Base-by-base conservation (phyloP, 257 asterid genomes). In the Solanum arcanum region DNA sequence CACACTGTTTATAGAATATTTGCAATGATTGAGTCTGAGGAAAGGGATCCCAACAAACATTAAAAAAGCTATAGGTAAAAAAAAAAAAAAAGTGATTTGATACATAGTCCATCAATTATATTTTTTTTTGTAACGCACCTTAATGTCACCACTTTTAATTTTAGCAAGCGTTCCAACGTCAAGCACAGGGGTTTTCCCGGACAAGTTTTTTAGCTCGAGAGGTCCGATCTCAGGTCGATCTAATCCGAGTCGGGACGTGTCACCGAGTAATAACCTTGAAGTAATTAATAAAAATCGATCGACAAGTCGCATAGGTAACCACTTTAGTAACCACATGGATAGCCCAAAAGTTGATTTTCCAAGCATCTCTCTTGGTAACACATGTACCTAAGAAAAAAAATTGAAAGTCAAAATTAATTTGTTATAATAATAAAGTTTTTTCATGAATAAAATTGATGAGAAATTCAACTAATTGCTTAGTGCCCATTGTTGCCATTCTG, bases 281-380 rank as follows among this genome's bases (percentile, higher is more conserved):
- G 86, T 91, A 47, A 92, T 59, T 42, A 95, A 88, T 74, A 95
- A 83, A 29, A 95, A 77, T 25, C 87, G 91, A 88, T 95, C 98
- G 84, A 95, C 97, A 72, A 94, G 88, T 83, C 92, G 92, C 8
- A 91, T 73, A 73, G 98, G 98, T 56, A 95, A 86, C 97, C 97
- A 94, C 92, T 95, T 95, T 29, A 95, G 94, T 85, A 95, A 88
- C 91, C 92, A 91, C 97, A 94, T 95, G 87, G 96, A 91, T 91
- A 95, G 86, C 81, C 96, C 96, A 84, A 94, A 95, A 87, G 98
- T 95, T 13, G 98, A 95, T 87, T 86, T 91, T 66, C 98, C 98
- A 78, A 95, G 89, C 94, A 95, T 94, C 86, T 94, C 96, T 90
- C 89, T 92, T 89, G 98, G 98, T 90, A 95, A 93, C 88, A 95